Evolutionary conservation across 805 yeast genomes (phyloP).

Genomic region (Sungouiella thailandica): DNA sequence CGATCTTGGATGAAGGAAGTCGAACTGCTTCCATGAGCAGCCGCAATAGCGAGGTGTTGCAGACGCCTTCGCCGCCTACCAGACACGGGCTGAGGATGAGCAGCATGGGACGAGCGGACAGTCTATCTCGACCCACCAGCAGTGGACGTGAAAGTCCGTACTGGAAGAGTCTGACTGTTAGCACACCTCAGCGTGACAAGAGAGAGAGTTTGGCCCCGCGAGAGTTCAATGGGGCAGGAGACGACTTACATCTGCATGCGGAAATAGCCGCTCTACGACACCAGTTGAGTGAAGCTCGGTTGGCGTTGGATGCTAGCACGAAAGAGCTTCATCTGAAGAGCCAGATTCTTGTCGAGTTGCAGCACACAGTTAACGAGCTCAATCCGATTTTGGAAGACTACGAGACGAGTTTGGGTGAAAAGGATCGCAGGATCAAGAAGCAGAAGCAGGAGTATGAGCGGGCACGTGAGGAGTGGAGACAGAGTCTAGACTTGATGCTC

Average conservation of each 20-base stretch:
- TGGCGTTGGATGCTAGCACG: slow-evolving; percentile 7
- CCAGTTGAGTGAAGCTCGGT: slow-evolving; percentile 3
- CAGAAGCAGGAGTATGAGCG: slow-evolving; percentile 45
- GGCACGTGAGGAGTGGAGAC: slow-evolving; percentile 56
- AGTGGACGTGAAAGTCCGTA: slow-evolving; percentile 1
- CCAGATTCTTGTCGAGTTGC: slow-evolving; percentile 44
- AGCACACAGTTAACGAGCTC: slow-evolving; percentile 43
- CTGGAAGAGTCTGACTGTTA: not conserved
- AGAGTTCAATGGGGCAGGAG: not conserved
- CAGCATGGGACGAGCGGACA: not conserved
- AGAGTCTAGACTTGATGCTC: slow-evolving; percentile 52
- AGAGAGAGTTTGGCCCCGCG: too few relatives aligned
- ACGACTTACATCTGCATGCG: not conserved
- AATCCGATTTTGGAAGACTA: slow-evolving; percentile 45
- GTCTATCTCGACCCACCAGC: not conserved
- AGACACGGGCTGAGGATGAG: not conserved
- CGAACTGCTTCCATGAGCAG: slow-evolving; percentile 4
- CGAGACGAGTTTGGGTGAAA: slow-evolving; percentile 36
- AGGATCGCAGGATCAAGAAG: slow-evolving; percentile 43
- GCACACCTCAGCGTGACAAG: too few relatives aligned
- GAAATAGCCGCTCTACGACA: slow-evolving; percentile 1
- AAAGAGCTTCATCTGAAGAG: slow-evolving; percentile 38
- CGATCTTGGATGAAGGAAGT: slow-evolving; percentile 2
- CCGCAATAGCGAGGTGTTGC: slow-evolving; percentile 4
- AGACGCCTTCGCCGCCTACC: slow-evolving; percentile 10